Percentiles rank a stretch among this genome's conserved stretches.
phyloP scores from a whole-genome alignment of 2,329 filamentous ascomycete genomes.

The Botrytis pseudocinerea region DNA sequence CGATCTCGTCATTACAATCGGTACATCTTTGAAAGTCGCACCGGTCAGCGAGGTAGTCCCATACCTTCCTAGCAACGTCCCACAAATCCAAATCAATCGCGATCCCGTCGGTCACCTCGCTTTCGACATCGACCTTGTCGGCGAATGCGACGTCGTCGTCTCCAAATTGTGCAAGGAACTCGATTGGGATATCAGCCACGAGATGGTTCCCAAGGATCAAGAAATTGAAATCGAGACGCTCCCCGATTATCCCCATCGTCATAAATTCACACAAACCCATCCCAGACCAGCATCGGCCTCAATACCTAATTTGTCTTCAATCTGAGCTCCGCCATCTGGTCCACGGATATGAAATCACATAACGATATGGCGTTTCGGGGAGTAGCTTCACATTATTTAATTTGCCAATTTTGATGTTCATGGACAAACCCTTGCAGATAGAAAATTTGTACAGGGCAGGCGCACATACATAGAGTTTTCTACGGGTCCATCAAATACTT shows the following conservation, averaged over 20 bases:
- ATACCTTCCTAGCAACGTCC: constrained; percentile 74
- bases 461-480: constrained; percentile 1
- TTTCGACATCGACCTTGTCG: constrained; percentile 95
- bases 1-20: constrained; percentile 93
- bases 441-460: not conserved
- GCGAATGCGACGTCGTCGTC: constrained; percentile 89
- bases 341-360: not conserved
- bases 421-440: not conserved
- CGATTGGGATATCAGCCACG: constrained; percentile 77
- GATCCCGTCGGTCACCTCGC: constrained; percentile 85
- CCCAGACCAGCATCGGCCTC: not conserved
- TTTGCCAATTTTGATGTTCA: constrained; percentile 5
- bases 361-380: not conserved
- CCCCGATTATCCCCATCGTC: constrained; percentile 49
- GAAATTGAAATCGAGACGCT: constrained; percentile 55
- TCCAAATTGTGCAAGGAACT: constrained; percentile 80
- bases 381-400: not conserved
- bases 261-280: constrained; percentile 43
- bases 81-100: constrained; percentile 87
- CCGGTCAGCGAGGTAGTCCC: constrained; percentile 91
- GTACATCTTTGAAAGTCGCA: constrained; percentile 92
- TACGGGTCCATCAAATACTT: not conserved
- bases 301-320: no score
- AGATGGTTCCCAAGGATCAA: constrained; percentile 75
- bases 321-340: not conserved